These are phyloP conservation scores for Immersiella caudata DNA, from an alignment of 495 filamentous ascomycete genomes.

Conservation along the genomic window DNA sequence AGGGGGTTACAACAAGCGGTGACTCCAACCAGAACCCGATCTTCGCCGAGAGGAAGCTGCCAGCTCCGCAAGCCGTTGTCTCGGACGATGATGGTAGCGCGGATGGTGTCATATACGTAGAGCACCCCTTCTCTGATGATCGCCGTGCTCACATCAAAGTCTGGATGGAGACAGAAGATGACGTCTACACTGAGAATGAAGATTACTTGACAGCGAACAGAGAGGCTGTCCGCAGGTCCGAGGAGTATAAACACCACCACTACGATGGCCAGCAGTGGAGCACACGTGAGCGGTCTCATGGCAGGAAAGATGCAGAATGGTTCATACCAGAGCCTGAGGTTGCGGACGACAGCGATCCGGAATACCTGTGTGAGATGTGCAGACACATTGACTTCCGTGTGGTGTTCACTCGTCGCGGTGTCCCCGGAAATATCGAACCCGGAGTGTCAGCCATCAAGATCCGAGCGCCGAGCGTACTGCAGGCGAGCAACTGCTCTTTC, in stretches of 20 bases:
- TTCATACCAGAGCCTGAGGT: slow-evolving; percentile 20
- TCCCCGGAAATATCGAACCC: slow-evolving; percentile 20
- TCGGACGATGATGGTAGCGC: no score
- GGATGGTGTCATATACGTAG: not conserved
- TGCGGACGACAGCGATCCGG: slow-evolving; percentile 12
- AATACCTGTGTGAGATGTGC: slow-evolving; percentile 29
- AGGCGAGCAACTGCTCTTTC: slow-evolving; percentile 16
- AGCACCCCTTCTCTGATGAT: slow-evolving; percentile 20
- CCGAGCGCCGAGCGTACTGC: slow-evolving; percentile 8
- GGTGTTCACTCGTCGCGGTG: slow-evolving; percentile 18
- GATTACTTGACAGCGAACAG: not conserved
- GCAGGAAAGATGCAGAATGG: slow-evolving; percentile 25
- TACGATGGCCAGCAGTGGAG: slow-evolving; percentile 10
- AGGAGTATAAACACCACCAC: slow-evolving; percentile 18
- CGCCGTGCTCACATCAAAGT: slow-evolving; percentile 12
- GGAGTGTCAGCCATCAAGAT: slow-evolving; percentile 11
- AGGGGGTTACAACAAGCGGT: no score
- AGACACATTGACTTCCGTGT: slow-evolving; percentile 22
- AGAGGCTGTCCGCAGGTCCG: not conserved
- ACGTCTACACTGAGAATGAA: slow-evolving; percentile 4
- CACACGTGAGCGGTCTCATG: not conserved
- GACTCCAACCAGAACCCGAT: no score
- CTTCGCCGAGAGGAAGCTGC: no score
- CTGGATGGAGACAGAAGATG: slow-evolving; percentile 23
- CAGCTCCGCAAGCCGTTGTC: no score